Evolutionary conservation across 164 flowering plant genomes (phyloP).

Genomic region (Protea cynaroides): DNA sequence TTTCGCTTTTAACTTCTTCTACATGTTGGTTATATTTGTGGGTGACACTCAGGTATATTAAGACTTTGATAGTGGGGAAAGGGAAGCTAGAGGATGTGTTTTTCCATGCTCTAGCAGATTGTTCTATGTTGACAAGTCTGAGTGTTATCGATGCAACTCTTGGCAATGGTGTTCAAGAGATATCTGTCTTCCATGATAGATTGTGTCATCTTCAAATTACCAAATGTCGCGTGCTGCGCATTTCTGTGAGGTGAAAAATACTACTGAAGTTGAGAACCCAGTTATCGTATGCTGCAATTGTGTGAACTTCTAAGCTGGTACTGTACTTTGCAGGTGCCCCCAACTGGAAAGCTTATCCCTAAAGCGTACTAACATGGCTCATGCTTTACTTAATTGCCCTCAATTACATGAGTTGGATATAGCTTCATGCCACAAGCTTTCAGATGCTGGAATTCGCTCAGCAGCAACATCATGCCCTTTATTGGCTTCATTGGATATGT

Average conservation of each 20-base stretch:
- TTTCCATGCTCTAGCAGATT: slow-evolving; percentile 63
- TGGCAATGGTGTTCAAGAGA: slow-evolving; percentile 83
- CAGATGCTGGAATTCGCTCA: slow-evolving; percentile 88
- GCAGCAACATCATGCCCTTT: slow-evolving; percentile 73
- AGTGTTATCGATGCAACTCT: slow-evolving; percentile 60
- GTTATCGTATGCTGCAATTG: not conserved
- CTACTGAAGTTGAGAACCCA: not conserved
- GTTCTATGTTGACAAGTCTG: slow-evolving; percentile 59
- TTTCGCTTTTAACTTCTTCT: no score
- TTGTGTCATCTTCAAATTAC: slow-evolving; percentile 63
- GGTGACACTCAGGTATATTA: slow-evolving; percentile 53
- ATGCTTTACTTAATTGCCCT: slow-evolving; percentile 78
- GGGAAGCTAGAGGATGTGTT: slow-evolving; percentile 67
- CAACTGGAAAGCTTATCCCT: slow-evolving; percentile 76
- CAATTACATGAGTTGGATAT: slow-evolving; percentile 70
- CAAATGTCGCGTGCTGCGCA: slow-evolving; percentile 77
- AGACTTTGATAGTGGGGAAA: slow-evolving; percentile 61
- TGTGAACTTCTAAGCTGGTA: slow-evolving; percentile 3
- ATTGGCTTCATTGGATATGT: slow-evolving; percentile 75
- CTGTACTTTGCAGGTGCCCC: slow-evolving; percentile 66
- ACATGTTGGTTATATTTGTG: slow-evolving; percentile 13
- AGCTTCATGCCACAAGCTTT: slow-evolving; percentile 89
- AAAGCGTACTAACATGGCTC: slow-evolving; percentile 91
- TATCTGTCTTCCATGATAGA: slow-evolving; percentile 63
- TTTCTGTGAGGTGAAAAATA: slow-evolving; percentile 63